Evolutionary conservation across 1,284 basidiomycete genomes (phyloP), one percentile per base, ranked within the genome.

Genomic region (Entoloma clypeatum): DNA sequence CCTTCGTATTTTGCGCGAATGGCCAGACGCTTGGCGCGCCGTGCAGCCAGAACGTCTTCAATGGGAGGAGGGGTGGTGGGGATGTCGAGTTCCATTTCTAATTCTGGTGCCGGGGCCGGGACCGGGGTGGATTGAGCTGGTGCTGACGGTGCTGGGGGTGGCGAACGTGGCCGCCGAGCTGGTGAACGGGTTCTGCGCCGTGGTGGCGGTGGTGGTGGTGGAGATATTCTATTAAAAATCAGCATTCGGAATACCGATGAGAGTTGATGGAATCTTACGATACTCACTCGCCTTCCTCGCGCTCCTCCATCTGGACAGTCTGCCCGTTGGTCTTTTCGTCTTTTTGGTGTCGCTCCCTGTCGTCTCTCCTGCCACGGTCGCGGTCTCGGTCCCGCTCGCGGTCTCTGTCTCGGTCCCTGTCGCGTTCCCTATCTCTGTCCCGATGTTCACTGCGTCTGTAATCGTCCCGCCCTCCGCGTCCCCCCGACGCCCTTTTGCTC

Each of bases 1-100:
- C 76, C 75, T 7, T 69, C 58, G 63, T 92, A 88, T 63, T 89
- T 92, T 42, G 90, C 90, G 45, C 92, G 68, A 40, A 96, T 92
- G 16, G 87, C 91, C 51, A 83, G 81, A 27, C 92, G 79, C 53
- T 79, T 85, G 18, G 84, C 82, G 22, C 86, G 75, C n/a, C 90
- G 76, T 42, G 81, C 86, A 30, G 85, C 89, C 16, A 92, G 68
- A 3, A 83, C 67, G 43, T 82, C 75, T 56, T 91, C 88, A 2
- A 85, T 71, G 14, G 83, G 77, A 7, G 74, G 71, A 21, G 77
- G 76, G 1, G 76, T 74, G 5, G 72, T 64, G 1, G 74, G 64
- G 3, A 81, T 54, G 16, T 82, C 78, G 7, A 85, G 63, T 43
- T 86, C 82, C 50, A 75, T 66, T 42, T 82, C 78, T 2, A 63